phyloP scores from a whole-genome alignment of 306 rosid species.

The Lablab purpureus region DNA sequence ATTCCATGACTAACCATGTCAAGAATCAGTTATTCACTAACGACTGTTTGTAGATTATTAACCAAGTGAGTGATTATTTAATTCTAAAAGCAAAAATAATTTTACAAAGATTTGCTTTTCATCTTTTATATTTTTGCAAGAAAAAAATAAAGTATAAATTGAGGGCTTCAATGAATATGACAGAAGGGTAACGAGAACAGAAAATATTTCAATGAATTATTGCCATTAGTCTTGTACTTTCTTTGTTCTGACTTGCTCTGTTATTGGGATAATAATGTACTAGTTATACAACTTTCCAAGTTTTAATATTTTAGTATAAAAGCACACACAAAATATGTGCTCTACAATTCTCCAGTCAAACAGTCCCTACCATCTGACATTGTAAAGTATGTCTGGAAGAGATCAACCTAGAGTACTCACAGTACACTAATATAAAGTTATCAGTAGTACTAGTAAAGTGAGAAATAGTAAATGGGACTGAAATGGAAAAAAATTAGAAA shows the following conservation, averaged over 20 bases:
- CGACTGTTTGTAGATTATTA: neutral
- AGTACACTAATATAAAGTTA: conserved; percentile 16
- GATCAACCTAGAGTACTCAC: conserved; percentile 20
- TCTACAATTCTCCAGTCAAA: conserved; percentile 28
- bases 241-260: neutral
- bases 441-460: neutral
- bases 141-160: conserved; percentile 1
- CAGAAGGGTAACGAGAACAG: conserved; percentile 1
- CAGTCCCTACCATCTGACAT: conserved; percentile 20
- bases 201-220: conserved; percentile 26
- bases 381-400: conserved; percentile 20
- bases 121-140: neutral
- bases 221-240: conserved; percentile 18
- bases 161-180: conserved; percentile 15
- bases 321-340: neutral
- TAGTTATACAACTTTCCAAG: neutral
- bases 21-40: conserved; percentile 3
- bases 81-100: conserved; percentile 1
- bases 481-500: conserved; percentile 7
- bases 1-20: conserved; percentile 6
- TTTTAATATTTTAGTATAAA: conserved; percentile 8
- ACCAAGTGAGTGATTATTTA: conserved; percentile 11
- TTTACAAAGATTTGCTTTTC: neutral
- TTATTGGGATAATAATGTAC: conserved; percentile 10
- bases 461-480: conserved; percentile 30